These are phyloP conservation scores for Tritrichomonas musculus DNA, from an alignment of 208 protist species.

Conservation along the genomic window DNA sequence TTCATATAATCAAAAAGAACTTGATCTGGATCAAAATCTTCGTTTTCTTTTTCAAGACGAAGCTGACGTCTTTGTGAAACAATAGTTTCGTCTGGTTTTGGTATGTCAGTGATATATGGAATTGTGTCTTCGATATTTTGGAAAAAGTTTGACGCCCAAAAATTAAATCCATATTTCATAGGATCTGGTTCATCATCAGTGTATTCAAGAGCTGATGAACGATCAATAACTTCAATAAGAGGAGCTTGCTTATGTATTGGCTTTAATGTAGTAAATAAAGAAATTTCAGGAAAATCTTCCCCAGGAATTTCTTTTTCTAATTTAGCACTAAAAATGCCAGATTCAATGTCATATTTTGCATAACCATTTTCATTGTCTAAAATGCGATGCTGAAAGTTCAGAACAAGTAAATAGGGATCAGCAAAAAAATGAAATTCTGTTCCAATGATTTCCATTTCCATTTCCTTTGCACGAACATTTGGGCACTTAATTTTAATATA, in stretches of 20 bases:
- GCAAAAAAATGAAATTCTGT: neutral
- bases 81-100: neutral
- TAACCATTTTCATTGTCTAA: neutral
- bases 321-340: neutral
- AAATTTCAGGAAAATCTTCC: conserved; percentile 32
- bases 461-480: conserved; percentile 5
- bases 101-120: neutral
- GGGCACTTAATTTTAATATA: conserved; percentile 1
- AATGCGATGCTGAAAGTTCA: conserved; percentile 3
- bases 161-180: conserved; percentile 11
- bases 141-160: conserved; percentile 29
- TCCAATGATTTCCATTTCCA: neutral
- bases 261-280: conserved; percentile 12
- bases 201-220: neutral
- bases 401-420: neutral
- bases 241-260: neutral
- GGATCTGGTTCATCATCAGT: neutral
- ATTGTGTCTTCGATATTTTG: conserved; percentile 18
- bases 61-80: neutral
- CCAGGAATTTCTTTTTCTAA: neutral
- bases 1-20: neutral
- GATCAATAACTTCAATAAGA: neutral
- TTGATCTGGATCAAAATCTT: conserved; percentile 25
- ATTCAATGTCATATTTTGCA: neutral
- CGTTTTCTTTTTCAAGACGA: neutral